phyloP scores from a whole-genome alignment of 2,329 filamentous ascomycete genomes.

The Fusarium bactridioides region DNA sequence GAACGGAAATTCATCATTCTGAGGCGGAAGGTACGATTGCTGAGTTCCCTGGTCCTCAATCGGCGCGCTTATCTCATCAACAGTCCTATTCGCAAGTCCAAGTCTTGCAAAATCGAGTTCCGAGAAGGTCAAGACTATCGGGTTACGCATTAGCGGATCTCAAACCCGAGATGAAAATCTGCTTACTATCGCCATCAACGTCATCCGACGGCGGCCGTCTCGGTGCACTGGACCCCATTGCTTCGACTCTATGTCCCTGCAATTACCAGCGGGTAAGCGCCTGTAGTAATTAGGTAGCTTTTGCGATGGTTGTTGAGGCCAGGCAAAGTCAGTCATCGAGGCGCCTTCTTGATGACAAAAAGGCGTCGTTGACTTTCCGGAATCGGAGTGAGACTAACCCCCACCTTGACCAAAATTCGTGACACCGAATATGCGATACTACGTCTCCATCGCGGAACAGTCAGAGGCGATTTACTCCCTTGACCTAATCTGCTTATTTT shows the following conservation, averaged over 20 bases:
- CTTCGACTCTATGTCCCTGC: background rate
- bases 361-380: conserved; percentile 13
- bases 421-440: background rate
- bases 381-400: conserved; percentile 20
- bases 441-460: background rate
- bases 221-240: background rate
- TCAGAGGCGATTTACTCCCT: background rate
- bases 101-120: conserved; percentile 30
- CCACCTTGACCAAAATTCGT: background rate
- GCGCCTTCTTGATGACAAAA: conserved; percentile 1
- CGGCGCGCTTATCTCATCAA: background rate
- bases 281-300: background rate
- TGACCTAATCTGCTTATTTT: background rate
- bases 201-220: conserved; percentile 2
- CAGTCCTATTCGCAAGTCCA: background rate
- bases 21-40: background rate
- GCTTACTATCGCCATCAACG: conserved; percentile 24
- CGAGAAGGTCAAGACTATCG: conserved; percentile 24
- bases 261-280: accelerated
- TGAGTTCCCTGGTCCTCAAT: background rate
- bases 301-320: background rate
- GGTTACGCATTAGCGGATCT: background rate
- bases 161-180: background rate
- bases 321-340: background rate
- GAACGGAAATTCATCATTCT: background rate